These are phyloP conservation scores for Escallonia herrerae DNA, from an alignment of 129 eudicot species.

Conservation along the genomic window DNA sequence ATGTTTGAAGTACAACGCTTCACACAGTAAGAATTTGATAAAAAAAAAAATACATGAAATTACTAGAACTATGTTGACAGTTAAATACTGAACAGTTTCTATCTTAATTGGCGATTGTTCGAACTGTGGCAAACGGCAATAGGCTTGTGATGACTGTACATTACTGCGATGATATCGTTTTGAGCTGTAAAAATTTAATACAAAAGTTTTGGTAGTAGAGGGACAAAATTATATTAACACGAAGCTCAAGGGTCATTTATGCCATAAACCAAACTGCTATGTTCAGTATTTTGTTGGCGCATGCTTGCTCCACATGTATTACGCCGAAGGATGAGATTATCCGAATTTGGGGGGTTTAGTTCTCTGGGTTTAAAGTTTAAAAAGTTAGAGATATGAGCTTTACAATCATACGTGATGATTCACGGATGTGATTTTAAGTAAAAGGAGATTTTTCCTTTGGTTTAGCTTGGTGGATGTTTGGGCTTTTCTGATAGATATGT, in stretches of 20 bases:
- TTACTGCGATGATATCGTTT: too few relatives aligned
- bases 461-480: constrained; percentile 6
- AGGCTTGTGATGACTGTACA: too few relatives aligned
- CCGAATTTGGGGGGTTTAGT: constrained; percentile 22
- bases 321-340: constrained; percentile 13
- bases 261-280: not conserved
- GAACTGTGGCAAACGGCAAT: too few relatives aligned
- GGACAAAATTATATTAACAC: too few relatives aligned
- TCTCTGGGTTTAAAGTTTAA: constrained; percentile 22
- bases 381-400: constrained; percentile 16
- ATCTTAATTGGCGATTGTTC: too few relatives aligned
- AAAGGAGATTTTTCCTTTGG: constrained; percentile 7
- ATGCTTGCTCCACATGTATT: not conserved
- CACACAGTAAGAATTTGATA: not conserved
- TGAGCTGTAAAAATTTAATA: too few relatives aligned
- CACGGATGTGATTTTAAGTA: constrained; percentile 29
- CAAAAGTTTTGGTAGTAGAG: too few relatives aligned
- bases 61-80: too few relatives aligned
- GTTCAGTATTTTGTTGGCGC: not conserved
- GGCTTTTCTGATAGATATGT: not conserved
- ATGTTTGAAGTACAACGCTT: too few relatives aligned
- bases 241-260: too few relatives aligned
- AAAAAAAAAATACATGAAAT: not conserved
- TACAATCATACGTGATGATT: constrained; percentile 33
- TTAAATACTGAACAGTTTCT: too few relatives aligned